Percentiles rank a stretch among this genome's conserved stretches.
These are phyloP conservation scores for Excoecaria agallocha DNA, from an alignment of 345 rosid species.

Conservation along the genomic window DNA sequence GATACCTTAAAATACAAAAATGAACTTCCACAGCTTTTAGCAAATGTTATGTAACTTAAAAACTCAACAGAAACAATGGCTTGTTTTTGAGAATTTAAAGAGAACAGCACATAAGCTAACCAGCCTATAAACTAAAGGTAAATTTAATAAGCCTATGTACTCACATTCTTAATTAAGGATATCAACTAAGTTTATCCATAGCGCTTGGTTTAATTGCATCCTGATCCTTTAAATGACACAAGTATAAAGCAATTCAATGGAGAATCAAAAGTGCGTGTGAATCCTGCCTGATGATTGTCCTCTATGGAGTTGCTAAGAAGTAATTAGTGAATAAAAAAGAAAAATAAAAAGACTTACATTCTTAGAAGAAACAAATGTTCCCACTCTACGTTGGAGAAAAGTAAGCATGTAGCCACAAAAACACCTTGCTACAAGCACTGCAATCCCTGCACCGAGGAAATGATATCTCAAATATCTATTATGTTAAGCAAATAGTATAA, in stretches of 20 bases:
- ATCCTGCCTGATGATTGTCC: slow-evolving; percentile 1
- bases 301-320: slow-evolving; percentile 4
- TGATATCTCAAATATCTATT: slow-evolving; percentile 10
- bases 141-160: no score
- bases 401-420: slow-evolving; percentile 96
- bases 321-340: not conserved
- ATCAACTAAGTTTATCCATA: no score
- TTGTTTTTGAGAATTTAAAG: no score
- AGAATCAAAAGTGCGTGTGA: not conserved
- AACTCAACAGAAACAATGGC: no score
- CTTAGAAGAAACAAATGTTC: slow-evolving; percentile 64
- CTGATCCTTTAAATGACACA: no score
- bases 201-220: no score
- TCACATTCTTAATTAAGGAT: no score
- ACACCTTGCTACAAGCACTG: slow-evolving; percentile 89
- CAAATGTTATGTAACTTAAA: no score
- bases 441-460: slow-evolving; percentile 62
- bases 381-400: slow-evolving; percentile 75
- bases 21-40: no score
- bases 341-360: slow-evolving; percentile 50
- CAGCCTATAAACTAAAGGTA: no score
- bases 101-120: no score
- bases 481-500: not conserved
- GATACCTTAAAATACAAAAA: no score
- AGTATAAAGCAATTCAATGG: not conserved